Percentiles rank a stretch among this genome's conserved stretches.
These are phyloP conservation scores for Sporothrix pallida DNA, from an alignment of 2,329 filamentous ascomycete genomes.

Conservation along the genomic window DNA sequence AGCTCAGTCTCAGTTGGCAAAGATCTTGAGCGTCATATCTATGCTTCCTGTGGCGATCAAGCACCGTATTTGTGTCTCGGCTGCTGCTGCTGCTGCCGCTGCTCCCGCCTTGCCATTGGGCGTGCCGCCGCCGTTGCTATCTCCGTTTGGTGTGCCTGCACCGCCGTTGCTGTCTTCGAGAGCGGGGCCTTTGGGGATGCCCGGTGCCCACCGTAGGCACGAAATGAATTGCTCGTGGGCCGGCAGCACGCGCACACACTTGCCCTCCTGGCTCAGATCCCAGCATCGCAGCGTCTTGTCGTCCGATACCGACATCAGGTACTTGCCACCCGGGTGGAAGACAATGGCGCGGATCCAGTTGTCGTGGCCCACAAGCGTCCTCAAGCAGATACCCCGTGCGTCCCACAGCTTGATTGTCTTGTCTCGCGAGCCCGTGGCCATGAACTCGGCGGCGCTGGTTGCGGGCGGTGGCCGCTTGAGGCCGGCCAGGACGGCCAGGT, in stretches of 20 bases:
- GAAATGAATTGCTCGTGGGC: conserved; percentile 85
- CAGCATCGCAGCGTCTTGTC: conserved; percentile 94
- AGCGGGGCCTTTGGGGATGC: conserved; percentile 66
- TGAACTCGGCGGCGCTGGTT: conserved; percentile 79
- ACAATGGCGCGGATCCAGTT: conserved; percentile 89
- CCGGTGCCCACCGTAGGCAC: conserved; percentile 86
- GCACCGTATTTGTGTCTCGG: conserved; percentile 73
- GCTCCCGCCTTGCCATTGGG: conserved; percentile 41
- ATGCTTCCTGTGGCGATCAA: conserved; percentile 88
- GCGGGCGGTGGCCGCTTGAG: conserved; percentile 80
- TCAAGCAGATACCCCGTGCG: conserved; percentile 79
- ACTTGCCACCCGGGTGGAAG: conserved; percentile 92
- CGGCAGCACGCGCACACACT: conserved; percentile 80
- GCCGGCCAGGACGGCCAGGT: conserved; percentile 78
- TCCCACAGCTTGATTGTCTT: conserved; percentile 94
- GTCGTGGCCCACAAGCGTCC: conserved; percentile 84
- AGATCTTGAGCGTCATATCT: conserved; percentile 78
- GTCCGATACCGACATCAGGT: conserved; percentile 82
- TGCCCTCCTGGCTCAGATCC: conserved; percentile 89
- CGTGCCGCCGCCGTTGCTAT: conserved; percentile 46
- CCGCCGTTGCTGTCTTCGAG: conserved; percentile 36
- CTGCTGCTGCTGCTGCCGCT: not conserved
- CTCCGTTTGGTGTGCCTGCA: conserved; percentile 29
- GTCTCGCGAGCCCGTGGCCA: conserved; percentile 87
- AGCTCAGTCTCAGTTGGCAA: conserved; percentile 60